phyloP scores from a whole-genome alignment of 768 basidiomycete species.

The Termitomyces sp. region DNA sequence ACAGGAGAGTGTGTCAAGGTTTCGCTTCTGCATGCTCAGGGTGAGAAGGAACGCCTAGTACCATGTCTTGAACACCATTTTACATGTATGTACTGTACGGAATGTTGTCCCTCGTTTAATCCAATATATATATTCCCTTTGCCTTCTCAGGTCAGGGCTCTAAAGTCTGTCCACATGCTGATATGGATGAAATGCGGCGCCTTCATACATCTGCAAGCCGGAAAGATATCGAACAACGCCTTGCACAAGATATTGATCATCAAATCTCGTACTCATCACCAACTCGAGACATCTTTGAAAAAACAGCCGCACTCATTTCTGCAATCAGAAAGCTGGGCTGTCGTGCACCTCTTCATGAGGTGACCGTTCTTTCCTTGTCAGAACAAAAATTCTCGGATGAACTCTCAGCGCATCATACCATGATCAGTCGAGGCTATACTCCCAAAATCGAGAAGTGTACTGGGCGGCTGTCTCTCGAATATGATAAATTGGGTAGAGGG shows the following conservation, averaged over 20 bases:
- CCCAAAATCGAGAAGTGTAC: too few relatives aligned
- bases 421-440: too few relatives aligned
- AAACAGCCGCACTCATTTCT: conserved; percentile 4
- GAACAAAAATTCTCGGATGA: too few relatives aligned
- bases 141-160: not conserved
- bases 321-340: not conserved
- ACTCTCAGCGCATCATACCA: too few relatives aligned
- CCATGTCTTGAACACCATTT: not conserved
- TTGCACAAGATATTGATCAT: not conserved
- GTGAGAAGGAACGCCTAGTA: not conserved
- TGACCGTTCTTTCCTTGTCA: too few relatives aligned
- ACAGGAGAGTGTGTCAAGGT: not conserved
- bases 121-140: not conserved
- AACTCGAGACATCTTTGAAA: conserved; percentile 5
- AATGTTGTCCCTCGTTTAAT: too few relatives aligned
- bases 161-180: conserved; percentile 2
- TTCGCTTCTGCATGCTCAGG: not conserved
- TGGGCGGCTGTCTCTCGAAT: too few relatives aligned
- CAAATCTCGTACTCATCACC: not conserved
- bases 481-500: too few relatives aligned
- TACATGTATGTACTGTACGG: too few relatives aligned
- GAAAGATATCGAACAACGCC: too few relatives aligned
- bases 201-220: not conserved
- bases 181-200: not conserved
- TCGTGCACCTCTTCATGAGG: not conserved